Evolutionary conservation across 2,329 filamentous ascomycete species (phyloP), one percentile per base, ranked within the genome.

Genomic region (Chaetomiaceae sp.): DNA sequence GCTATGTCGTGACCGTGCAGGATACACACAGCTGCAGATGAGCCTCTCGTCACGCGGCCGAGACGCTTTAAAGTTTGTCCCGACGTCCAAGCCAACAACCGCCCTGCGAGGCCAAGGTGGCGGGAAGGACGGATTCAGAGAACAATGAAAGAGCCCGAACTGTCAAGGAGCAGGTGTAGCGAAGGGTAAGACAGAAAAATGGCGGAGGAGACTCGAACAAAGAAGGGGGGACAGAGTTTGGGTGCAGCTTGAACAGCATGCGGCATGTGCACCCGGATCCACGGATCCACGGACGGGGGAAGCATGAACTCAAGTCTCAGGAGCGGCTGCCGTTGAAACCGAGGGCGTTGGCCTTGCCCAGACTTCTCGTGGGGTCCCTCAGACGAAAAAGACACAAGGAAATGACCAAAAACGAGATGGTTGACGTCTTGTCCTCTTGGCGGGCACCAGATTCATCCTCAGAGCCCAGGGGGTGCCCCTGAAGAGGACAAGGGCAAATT

Each of bases 401-500:
- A 5, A 5, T 7, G 27, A 14, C 16, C 14, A 21, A 27, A 49
- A 27, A 27, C 37, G 20, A 33, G 37, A 14, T 13, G 25, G 5
- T 38, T 51, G 43, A 47, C 43, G 49, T 47, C 33, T 27, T 31
- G 14, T 33, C 37, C 30, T 20, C 42, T 38, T 47, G 43, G 49
- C 31, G 17, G 21, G 20, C 37, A n/a, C 37, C 17, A 21, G 21
- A 43, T 21, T 12, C 17, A 17, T 37, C 17, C 35, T n/a, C n/a
- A n/a, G n/a, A n/a, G n/a, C n/a, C n/a, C n/a, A 5, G 23, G 40
- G 23, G 19, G 3, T 10, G 17, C 19, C 48, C 25, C 17, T 23
- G 27, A 19, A n/a, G 30, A 7, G 25, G 25, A 27, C 6, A 27
- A 27, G 2, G 10, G 25, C 25, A 3, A 27, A 27, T 27, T 27